Percentiles rank a stretch among this genome's conserved stretches.
These are phyloP conservation scores for Fusarium robinianum DNA, from an alignment of 2,329 filamentous ascomycete genomes.

Conservation along the genomic window DNA sequence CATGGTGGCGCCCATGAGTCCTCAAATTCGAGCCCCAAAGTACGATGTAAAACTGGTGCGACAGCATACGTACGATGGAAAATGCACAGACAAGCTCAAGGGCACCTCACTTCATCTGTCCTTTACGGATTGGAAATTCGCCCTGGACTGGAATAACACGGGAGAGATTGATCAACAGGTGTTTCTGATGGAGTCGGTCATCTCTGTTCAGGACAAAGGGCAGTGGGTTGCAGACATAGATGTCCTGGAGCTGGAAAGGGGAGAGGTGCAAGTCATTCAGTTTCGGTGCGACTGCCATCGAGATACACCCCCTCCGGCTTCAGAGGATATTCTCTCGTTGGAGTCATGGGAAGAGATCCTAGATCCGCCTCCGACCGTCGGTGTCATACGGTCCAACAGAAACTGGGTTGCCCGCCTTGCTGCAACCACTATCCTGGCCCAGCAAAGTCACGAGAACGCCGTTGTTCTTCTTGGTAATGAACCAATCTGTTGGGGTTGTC, in stretches of 20 bases:
- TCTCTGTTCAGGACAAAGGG: constrained; percentile 29
- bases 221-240: constrained; percentile 34
- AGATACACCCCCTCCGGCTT: not conserved
- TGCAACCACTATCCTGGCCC: not conserved
- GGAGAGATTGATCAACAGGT: constrained; percentile 20
- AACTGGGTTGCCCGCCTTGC: constrained; percentile 15
- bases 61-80: constrained; percentile 4
- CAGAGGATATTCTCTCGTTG: constrained; percentile 9
- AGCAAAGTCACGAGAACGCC: constrained; percentile 7
- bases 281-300: constrained; percentile 6
- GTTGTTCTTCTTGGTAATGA: constrained; percentile 4
- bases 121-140: constrained; percentile 23
- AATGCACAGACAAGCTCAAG: constrained; percentile 3
- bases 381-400: constrained; percentile 2
- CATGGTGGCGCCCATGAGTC: constrained; percentile 7
- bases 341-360: constrained; percentile 14
- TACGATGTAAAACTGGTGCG: not conserved
- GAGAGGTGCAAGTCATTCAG: not conserved
- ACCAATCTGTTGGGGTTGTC: constrained; percentile 9
- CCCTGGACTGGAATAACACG: constrained; percentile 11
- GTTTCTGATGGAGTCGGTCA: constrained; percentile 24
- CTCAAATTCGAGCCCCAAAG: constrained; percentile 6
- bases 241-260: constrained; percentile 12
- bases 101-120: constrained; percentile 27
- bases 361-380: constrained; percentile 4